Base-by-base conservation (phyloP, 2,329 filamentous ascomycete species). In the Mycosphaerella sp. region DNA sequence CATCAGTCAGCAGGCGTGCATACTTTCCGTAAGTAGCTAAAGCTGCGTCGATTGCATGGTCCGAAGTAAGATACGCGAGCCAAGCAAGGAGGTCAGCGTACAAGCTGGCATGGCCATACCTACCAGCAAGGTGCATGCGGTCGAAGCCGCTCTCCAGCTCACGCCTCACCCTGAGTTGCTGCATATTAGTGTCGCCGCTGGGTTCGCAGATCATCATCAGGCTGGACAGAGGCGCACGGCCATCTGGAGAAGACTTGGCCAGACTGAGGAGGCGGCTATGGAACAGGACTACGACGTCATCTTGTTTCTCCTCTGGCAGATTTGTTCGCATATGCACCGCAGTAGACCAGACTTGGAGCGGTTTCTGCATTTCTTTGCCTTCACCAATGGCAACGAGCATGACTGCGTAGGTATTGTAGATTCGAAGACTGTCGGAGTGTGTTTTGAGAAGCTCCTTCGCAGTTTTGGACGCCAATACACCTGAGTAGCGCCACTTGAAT, bases 401-500 rank as follows among this genome's bases (percentile, higher is more conserved):
- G 12, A 88, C 70, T 0, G 85, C 87, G 63, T 91, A 95, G 0
- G 83, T 81, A 59, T 89, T 86, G 68, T 94, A 96, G 0, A 96
- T 72, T 12, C 75, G 72, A 2, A 87, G 66, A 59, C 81, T 85
- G 1, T 79, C 74, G 0, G 82, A 74, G 49, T 80, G 79, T 42
- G 75, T 76, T 63, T 86, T 91, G n/a, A 96, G 69, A 0, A 95
- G 71, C 6, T 70, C 69, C 62, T 88, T 95, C 0, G 88, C 87
- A 6, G 77, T 73, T 64, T 88, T 94, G 58, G 80, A 84, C 21
- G 82, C 79, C 1, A 70, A 73, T 1, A 44, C 30, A 6, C 61
- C 72, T 39, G 82, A 77, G 50, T 79, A 78, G 0, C 68, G 63
- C 44, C 77, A 79, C 60, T 85, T 80, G 41, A 91, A 76, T 1